These are phyloP conservation scores for Ajuga chamaepitys DNA, from an alignment of 257 asterid genomes.

Conservation along the genomic window DNA sequence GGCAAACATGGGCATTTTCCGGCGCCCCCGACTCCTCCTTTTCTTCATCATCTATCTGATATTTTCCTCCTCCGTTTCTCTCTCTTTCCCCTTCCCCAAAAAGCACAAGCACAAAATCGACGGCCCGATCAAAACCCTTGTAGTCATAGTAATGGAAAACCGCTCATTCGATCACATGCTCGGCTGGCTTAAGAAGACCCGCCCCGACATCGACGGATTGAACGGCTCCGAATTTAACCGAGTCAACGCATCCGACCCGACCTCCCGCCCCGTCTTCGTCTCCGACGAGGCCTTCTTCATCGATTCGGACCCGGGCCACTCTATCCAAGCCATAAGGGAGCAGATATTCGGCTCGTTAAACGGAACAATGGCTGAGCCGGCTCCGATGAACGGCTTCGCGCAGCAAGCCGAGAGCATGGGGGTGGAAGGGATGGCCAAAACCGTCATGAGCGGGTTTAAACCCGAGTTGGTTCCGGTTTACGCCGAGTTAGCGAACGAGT, in stretches of 20 bases:
- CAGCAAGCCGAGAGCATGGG: constrained; percentile 89
- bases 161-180: constrained; percentile 92
- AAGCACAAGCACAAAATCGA: constrained; percentile 36
- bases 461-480: constrained; percentile 73
- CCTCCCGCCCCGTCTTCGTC: constrained; percentile 39
- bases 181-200: constrained; percentile 70
- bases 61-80: constrained; percentile 30
- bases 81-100: constrained; percentile 45
- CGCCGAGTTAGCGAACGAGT: constrained; percentile 61
- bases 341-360: constrained; percentile 71
- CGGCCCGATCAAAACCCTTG: constrained; percentile 88
- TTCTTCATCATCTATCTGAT: constrained; percentile 32
- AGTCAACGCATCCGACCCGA: constrained; percentile 66
- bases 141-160: constrained; percentile 83
- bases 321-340: constrained; percentile 86
- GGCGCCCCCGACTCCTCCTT: constrained; percentile 16
- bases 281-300: constrained; percentile 61
- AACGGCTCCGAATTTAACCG: constrained; percentile 68
- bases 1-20: constrained; percentile 34
- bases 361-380: constrained; percentile 56
- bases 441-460: constrained; percentile 88
- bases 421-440: constrained; percentile 44
- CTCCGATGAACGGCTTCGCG: constrained; percentile 94
- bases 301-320: constrained; percentile 93
- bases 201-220: constrained; percentile 85